Evolutionary conservation across 441 rosid species (phyloP).

Genomic region (Capsella rubella): DNA sequence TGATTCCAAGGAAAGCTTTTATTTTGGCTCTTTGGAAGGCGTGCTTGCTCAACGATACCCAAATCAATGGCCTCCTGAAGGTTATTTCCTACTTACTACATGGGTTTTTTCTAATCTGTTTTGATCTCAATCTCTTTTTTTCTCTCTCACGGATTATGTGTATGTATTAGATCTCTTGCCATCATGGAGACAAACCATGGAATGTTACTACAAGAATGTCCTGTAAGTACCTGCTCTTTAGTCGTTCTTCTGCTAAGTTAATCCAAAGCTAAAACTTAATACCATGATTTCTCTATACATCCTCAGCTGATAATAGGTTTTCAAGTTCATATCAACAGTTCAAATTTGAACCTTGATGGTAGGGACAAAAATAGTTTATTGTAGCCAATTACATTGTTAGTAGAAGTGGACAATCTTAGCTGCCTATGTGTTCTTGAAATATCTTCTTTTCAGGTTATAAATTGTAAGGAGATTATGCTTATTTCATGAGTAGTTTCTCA

Average conservation of each 20-base stretch:
- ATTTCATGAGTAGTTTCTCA: background rate
- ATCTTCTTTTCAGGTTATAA: too few species aligned
- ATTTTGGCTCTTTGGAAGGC: slow-evolving; percentile 62
- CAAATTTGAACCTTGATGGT: slow-evolving; percentile 18
- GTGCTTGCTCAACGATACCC: slow-evolving; percentile 42
- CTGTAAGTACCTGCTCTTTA: slow-evolving; percentile 50
- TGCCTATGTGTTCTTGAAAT: background rate
- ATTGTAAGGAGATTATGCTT: background rate
- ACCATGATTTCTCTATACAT: background rate
- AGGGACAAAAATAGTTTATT: background rate
- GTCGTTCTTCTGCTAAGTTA: background rate
- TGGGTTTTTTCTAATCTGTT: background rate
- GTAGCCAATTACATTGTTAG: background rate
- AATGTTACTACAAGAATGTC: slow-evolving; percentile 54
- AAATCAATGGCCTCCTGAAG: slow-evolving; percentile 82
- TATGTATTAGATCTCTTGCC: slow-evolving; percentile 53
- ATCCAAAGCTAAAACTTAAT: background rate
- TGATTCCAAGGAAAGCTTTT: slow-evolving; percentile 81
- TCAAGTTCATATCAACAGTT: background rate
- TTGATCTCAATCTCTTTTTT: background rate
- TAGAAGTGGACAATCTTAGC: too few species aligned
- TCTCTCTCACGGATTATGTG: slow-evolving; percentile 3
- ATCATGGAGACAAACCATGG: slow-evolving; percentile 74
- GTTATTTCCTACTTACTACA: slow-evolving; percentile 43
- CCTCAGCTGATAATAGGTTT: background rate